Conservation (phyloP, 352 stramenopile genomes). For the Nothophytophthora sp. region DNA sequence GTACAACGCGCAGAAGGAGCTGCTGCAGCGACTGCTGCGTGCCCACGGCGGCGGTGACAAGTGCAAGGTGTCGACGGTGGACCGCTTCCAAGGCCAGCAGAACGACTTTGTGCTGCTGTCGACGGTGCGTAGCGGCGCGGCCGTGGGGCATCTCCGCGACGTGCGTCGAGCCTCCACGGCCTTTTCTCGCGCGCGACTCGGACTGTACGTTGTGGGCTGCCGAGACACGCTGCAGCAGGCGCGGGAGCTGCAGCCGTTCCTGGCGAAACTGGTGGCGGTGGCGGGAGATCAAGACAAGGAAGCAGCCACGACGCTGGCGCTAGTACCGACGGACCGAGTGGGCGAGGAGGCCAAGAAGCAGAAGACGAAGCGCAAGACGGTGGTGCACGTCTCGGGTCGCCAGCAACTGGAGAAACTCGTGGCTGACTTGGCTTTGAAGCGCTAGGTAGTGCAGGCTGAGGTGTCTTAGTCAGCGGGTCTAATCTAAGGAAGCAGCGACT, state of each 20-base stretch:
- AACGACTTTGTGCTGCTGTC: constrained; percentile 96
- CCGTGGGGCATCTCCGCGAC: constrained; percentile 92
- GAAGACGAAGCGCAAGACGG: constrained; percentile 8
- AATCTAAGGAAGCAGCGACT: not conserved
- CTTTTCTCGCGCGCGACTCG: constrained; percentile 91
- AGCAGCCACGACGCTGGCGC: constrained; percentile 35
- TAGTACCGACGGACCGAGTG: constrained; percentile 37
- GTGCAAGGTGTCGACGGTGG: constrained; percentile 89
- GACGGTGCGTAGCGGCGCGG: constrained; percentile 87
- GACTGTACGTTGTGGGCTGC: constrained; percentile 94
- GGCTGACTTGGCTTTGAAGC: constrained; percentile 13
- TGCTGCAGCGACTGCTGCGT: constrained; percentile 89
- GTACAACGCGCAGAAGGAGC: constrained; percentile 95
- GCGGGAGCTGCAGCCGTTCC: constrained; percentile 68
- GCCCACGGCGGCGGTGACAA: constrained; percentile 11
- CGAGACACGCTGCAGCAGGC: constrained; percentile 66
- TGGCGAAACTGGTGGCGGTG: constrained; percentile 34
- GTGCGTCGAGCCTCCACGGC: constrained; percentile 92
- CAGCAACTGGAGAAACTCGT: constrained; percentile 33
- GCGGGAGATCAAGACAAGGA: constrained; percentile 15
- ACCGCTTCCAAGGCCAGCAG: constrained; percentile 96
- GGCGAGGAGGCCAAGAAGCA: constrained; percentile 18
- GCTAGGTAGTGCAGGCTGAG: constrained; percentile 4
- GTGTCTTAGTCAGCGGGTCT: not conserved
- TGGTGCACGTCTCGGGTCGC: constrained; percentile 26